Base-by-base conservation (phyloP, 2,329 filamentous ascomycete genomes). In the Tolypocladium inflatum region DNA sequence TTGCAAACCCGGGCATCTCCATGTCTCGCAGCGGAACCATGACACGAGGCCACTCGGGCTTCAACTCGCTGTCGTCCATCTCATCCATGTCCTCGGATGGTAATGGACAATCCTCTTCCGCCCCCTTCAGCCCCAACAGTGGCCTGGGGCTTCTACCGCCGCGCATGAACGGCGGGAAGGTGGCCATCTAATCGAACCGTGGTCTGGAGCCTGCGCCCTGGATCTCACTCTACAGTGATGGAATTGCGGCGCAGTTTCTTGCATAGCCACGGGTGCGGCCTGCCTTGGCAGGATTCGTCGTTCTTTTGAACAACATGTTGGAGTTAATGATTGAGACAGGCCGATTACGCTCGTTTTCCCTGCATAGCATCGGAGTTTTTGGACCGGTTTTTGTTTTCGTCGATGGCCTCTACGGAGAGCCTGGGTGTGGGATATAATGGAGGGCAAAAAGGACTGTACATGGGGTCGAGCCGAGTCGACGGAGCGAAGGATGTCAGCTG, bases 1-100 rank as follows among this genome's bases (percentile, higher is more conserved):
- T 84, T 60, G 78, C 78, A 5, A 80, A 80, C 66, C 80, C 80
- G n/a, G 81, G 81, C 19, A 73, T 83, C 38, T 79, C 78, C n/a
- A 79, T 84, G 76, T 78, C 77, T 26, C 77, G 81, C n/a, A 72
- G 70, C n/a, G 76, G 76, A 23, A 76, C 73, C 13, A 74, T 78
- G 70, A 71, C 71, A n/a, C 71, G 72, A 57, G 74, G 73, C 4
- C 73, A 74, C 54, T 70, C 71, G 38, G 72, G 71, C 39, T 70
- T 73, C 58, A 73, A 68, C 60, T 74, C 72, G 15, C 57, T 75
- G 26, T 74, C 73, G 19, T 76, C 74, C 19, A 68, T 76, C 52
- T 74, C 73, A 26, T 76, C 73, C 48, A 70, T 75, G 62, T 74
- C 73, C 10, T 75, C 74, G 6, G 73, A 76, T 54, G 74, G 73